Conservation (phyloP, 2,329 filamentous ascomycete genomes). For the Arthrobotrys pseudoclavata region DNA sequence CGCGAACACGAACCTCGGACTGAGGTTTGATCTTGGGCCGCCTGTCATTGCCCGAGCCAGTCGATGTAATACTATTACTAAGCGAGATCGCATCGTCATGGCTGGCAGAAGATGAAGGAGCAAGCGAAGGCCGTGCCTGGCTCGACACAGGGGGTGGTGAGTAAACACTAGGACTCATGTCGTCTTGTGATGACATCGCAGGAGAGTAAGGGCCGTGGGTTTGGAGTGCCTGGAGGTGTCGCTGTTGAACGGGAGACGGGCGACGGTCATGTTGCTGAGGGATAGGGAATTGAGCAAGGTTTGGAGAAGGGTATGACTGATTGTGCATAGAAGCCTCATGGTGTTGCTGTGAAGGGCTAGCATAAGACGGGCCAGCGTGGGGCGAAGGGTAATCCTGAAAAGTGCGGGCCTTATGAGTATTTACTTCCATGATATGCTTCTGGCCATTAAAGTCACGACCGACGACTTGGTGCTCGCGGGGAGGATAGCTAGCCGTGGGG, state of each 20-base stretch:
- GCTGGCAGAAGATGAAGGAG: constrained; percentile 49
- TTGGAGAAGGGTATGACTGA: constrained; percentile 39
- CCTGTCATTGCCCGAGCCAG: constrained; percentile 65
- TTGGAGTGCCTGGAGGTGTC: constrained; percentile 49
- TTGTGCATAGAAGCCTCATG: constrained; percentile 9
- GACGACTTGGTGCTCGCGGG: constrained; percentile 55
- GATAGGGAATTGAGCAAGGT: constrained; percentile 41
- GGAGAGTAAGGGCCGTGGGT: constrained; percentile 40
- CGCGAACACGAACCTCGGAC: constrained; percentile 71
- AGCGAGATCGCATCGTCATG: constrained; percentile 63
- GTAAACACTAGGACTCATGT: constrained; percentile 53
- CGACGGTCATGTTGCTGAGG: constrained; percentile 53
- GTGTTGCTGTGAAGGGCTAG: constrained; percentile 27
- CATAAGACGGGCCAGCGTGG: constrained; percentile 26
- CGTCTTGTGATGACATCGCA: constrained; percentile 31
- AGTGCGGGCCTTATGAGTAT: constrained; percentile 47
- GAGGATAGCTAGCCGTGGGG: constrained; percentile 32
- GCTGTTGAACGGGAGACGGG: constrained; percentile 49
- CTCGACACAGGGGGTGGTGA: constrained; percentile 42
- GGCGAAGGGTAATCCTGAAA: constrained; percentile 43
- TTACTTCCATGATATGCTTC: constrained; percentile 60
- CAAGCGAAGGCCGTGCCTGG: constrained; percentile 47
- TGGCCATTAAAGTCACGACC: constrained; percentile 60
- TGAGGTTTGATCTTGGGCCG: constrained; percentile 69
- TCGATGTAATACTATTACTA: constrained; percentile 67